Percentiles rank a stretch among this genome's conserved stretches.
These are phyloP conservation scores for Hymenotorrendiella dingleyae DNA, from an alignment of 2,329 filamentous ascomycete genomes.

Conservation along the genomic window DNA sequence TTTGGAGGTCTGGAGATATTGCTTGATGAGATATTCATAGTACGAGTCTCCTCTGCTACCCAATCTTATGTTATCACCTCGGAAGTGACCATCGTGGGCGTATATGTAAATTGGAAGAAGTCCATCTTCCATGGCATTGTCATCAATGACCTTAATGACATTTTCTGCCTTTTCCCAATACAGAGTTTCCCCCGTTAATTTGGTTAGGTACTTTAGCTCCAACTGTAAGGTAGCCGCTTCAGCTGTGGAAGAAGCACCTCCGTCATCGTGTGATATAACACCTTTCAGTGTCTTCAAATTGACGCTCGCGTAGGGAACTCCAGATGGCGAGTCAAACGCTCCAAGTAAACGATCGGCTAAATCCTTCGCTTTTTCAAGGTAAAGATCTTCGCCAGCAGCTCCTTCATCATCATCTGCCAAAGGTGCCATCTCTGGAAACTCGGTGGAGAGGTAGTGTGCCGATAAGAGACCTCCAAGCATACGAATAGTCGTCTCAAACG, in stretches of 20 bases:
- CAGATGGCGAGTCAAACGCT: conserved; percentile 82
- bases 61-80: conserved; percentile 78
- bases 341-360: conserved; percentile 80
- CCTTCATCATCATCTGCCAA: conserved; percentile 66
- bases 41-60: conserved; percentile 95
- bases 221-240: conserved; percentile 90
- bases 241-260: conserved; percentile 85
- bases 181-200: conserved; percentile 83
- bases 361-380: conserved; percentile 92
- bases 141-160: conserved; percentile 85
- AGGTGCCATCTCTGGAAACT: conserved; percentile 73
- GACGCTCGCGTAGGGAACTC: conserved; percentile 84
- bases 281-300: conserved; percentile 75
- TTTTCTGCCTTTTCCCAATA: conserved; percentile 93
- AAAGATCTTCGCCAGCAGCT: conserved; percentile 77
- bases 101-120: conserved; percentile 90
- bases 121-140: conserved; percentile 71
- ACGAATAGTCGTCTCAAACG: conserved; percentile 95
- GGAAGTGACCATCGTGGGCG: conserved; percentile 71
- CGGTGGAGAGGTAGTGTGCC: conserved; percentile 88
- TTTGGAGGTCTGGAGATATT: conserved; percentile 88
- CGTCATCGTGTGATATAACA: conserved; percentile 75
- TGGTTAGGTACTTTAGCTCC: conserved; percentile 95
- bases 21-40: conserved; percentile 98
- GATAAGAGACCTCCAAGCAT: conserved; percentile 93